Conservation (phyloP, 257 asterid species). For the Solanum chmielewskii region DNA sequence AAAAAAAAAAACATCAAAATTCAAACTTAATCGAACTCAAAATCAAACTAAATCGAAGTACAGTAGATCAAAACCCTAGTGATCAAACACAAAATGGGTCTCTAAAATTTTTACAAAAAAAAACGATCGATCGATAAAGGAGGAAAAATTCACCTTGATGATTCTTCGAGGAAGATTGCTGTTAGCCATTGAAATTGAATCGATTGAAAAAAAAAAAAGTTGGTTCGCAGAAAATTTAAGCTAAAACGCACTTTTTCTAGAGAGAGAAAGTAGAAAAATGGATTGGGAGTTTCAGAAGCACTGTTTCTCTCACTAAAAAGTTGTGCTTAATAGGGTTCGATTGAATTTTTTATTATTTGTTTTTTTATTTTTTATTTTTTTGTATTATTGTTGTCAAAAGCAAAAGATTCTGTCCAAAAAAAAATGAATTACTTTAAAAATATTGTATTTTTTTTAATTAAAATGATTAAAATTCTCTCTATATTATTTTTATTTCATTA, state of each 20-base stretch:
- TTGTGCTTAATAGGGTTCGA: neutral
- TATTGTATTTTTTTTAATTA: too few species aligned
- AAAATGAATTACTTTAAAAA: too few species aligned
- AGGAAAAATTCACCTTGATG: conserved; percentile 68
- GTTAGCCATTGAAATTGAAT: conserved; percentile 44
- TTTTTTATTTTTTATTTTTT: too few species aligned
- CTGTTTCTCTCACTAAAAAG: neutral
- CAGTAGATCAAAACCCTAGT: conserved; percentile 9
- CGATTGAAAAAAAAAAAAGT: neutral
- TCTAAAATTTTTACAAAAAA: neutral
- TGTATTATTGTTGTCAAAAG: neutral
- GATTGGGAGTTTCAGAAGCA: neutral
- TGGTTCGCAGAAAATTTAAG: conserved; percentile 8
- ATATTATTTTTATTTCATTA: too few species aligned
- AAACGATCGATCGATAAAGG: conserved; percentile 31
- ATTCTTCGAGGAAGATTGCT: conserved; percentile 56
- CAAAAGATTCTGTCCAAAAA: neutral
- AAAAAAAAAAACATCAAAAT: neutral
- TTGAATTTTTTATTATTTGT: neutral
- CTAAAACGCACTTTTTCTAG: neutral
- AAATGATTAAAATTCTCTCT: neutral
- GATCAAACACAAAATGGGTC: neutral
- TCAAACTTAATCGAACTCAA: neutral
- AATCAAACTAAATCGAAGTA: neutral
- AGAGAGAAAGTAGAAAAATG: neutral